phyloP scores from a whole-genome alignment of 257 asterid species.

The Fraxinus anomala region DNA sequence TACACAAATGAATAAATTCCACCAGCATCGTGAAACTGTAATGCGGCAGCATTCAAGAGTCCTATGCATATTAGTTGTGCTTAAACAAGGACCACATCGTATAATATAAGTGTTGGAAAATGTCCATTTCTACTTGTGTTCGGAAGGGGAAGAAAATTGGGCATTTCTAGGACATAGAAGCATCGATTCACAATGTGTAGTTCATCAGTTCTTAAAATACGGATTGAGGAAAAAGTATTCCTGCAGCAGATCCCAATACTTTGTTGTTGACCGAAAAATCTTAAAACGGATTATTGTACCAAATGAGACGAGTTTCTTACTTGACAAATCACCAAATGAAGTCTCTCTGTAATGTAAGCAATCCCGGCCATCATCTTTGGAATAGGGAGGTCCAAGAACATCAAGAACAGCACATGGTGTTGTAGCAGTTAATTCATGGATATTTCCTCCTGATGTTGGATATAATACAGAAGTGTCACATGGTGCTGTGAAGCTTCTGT shows the following conservation, averaged over 20 bases:
- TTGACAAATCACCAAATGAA: slow-evolving; percentile 13
- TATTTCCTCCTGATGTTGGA: slow-evolving; percentile 89
- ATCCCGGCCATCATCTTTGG: slow-evolving; percentile 67
- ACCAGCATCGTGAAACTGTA: neutral
- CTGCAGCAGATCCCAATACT: too few species aligned
- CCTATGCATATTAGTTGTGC: neutral
- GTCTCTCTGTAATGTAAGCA: slow-evolving; percentile 63
- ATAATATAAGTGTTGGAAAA: too few species aligned
- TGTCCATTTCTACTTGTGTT: too few species aligned
- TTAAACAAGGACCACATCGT: too few species aligned
- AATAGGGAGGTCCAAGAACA: slow-evolving; percentile 82
- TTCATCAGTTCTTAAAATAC: too few species aligned
- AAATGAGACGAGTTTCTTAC: neutral
- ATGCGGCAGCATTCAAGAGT: neutral
- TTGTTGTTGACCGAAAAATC: too few species aligned
- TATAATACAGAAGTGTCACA: slow-evolving; percentile 70
- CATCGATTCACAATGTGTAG: too few species aligned
- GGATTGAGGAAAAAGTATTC: too few species aligned
- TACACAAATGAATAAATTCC: too few species aligned
- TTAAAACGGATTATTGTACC: neutral
- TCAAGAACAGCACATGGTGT: slow-evolving; percentile 85
- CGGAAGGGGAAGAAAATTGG: too few species aligned
- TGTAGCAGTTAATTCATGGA: slow-evolving; percentile 73
- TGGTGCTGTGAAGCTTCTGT: slow-evolving; percentile 56
- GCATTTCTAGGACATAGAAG: too few species aligned